Percentiles rank a stretch among this genome's conserved stretches.
These are phyloP conservation scores for Heimioporus sp. DNA, from an alignment of 768 basidiomycete species.

Conservation along the genomic window DNA sequence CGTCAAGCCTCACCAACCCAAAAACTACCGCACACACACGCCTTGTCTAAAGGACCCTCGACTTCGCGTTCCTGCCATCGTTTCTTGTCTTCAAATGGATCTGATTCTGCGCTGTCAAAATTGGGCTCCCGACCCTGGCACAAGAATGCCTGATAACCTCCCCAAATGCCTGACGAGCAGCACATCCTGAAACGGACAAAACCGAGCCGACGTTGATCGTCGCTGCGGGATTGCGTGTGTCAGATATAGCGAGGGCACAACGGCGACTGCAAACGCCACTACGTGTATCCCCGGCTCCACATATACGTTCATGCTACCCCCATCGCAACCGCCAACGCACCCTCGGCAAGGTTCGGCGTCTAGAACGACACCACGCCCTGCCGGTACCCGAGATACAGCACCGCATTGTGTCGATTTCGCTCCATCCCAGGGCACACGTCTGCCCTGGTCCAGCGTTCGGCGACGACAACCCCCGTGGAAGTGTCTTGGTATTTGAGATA, in stretches of 20 bases:
- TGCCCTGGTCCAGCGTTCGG: slow-evolving; percentile 86
- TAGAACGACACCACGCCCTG: slow-evolving; percentile 94
- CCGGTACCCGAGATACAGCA: slow-evolving; percentile 91
- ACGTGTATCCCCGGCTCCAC: slow-evolving; percentile 65
- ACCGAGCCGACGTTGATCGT: slow-evolving; percentile 73
- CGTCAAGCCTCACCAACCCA: no score
- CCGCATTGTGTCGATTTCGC: slow-evolving; percentile 91
- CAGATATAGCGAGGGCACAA: slow-evolving; percentile 80
- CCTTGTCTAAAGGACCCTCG: slow-evolving; percentile 85
- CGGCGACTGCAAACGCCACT: slow-evolving; percentile 43
- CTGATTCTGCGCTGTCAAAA: slow-evolving; percentile 90
- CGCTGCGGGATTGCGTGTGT: slow-evolving; percentile 83
- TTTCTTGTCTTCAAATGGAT: slow-evolving; percentile 88
- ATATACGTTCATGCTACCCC: slow-evolving; percentile 87
- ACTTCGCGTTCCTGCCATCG: slow-evolving; percentile 88
- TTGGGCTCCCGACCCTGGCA: slow-evolving; percentile 94
- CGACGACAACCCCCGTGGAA: slow-evolving; percentile 84
- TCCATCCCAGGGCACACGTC: slow-evolving; percentile 83
- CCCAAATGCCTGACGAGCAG: slow-evolving; percentile 74
- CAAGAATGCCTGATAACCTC: slow-evolving; percentile 82
- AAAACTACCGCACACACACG: no score
- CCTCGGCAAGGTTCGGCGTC: slow-evolving; percentile 91
- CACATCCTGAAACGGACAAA: slow-evolving; percentile 87
- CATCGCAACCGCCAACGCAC: slow-evolving; percentile 79
- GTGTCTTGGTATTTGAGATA: slow-evolving; percentile 97